phyloP scores from a whole-genome alignment of 2,329 filamentous ascomycete species.

The Penicillium sp. region DNA sequence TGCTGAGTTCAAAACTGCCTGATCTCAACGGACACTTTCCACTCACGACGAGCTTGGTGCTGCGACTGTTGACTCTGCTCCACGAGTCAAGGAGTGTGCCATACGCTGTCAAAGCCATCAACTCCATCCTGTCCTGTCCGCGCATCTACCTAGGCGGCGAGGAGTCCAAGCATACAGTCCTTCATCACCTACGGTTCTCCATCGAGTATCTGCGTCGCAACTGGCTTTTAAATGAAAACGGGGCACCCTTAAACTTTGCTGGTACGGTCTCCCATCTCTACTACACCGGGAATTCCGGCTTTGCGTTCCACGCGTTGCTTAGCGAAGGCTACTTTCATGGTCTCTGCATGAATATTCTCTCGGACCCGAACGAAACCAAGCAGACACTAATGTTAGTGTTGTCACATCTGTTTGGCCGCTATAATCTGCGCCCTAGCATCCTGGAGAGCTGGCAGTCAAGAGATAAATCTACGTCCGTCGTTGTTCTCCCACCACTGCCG shows the following conservation, averaged over 20 bases:
- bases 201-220: slow-evolving; percentile 78
- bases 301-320: slow-evolving; percentile 76
- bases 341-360: slow-evolving; percentile 64
- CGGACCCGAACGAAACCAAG: slow-evolving; percentile 56
- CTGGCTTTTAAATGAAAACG: slow-evolving; percentile 64
- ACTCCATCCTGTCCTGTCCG: slow-evolving; percentile 71
- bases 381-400: slow-evolving; percentile 70
- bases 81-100: slow-evolving; percentile 67
- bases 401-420: slow-evolving; percentile 71
- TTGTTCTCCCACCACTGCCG: slow-evolving; percentile 70
- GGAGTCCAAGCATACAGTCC: slow-evolving; percentile 69
- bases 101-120: slow-evolving; percentile 66
- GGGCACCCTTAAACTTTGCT: slow-evolving; percentile 73
- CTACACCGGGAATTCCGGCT: slow-evolving; percentile 75
- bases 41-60: slow-evolving; percentile 72
- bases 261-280: slow-evolving; percentile 74
- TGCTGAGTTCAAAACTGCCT: slow-evolving; percentile 75
- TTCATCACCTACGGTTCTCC: slow-evolving; percentile 79
- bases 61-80: slow-evolving; percentile 70
- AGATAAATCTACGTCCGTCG: slow-evolving; percentile 64
- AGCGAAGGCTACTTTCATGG: slow-evolving; percentile 72
- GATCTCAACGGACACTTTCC: slow-evolving; percentile 80
- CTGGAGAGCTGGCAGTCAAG: slow-evolving; percentile 46
- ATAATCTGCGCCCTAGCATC: slow-evolving; percentile 50
- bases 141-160: slow-evolving; percentile 73